Percentiles rank a stretch among this genome's conserved stretches.
Evolutionary conservation across 202 grass and related monocot genomes (phyloP).

Genomic region (Musa balbisiana): DNA sequence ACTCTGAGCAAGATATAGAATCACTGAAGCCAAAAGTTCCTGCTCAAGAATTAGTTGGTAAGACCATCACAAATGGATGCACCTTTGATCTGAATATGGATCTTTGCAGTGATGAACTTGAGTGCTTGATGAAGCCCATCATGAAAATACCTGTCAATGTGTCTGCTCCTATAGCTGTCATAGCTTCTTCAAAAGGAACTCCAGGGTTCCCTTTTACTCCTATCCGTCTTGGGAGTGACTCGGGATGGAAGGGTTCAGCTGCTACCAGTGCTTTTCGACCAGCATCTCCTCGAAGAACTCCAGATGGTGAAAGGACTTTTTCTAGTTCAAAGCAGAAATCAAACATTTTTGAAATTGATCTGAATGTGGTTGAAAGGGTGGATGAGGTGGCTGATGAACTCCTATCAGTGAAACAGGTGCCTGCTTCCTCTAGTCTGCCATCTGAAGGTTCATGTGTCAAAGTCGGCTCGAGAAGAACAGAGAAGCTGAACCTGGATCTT

Average conservation of each 20-base stretch:
- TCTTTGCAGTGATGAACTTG: conserved; percentile 36
- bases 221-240: conserved; percentile 55
- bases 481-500: conserved; percentile 47
- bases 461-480: not conserved
- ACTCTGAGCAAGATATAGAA: conserved; percentile 1
- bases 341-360: conserved; percentile 44
- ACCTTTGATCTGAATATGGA: conserved; percentile 58
- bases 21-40: not conserved
- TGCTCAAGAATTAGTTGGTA: conserved; percentile 11
- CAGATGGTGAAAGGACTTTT: conserved; percentile 36
- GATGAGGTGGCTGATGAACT: conserved; percentile 36
- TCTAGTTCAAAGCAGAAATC: conserved; percentile 38
- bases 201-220: conserved; percentile 42
- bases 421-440: conserved; percentile 30
- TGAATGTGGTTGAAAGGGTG: conserved; percentile 49
- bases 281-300: conserved; percentile 42
- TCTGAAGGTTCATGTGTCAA: conserved; percentile 40
- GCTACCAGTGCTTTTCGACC: conserved; percentile 66
- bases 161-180: conserved; percentile 44
- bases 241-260: conserved; percentile 71
- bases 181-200: conserved; percentile 53
- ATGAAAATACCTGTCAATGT: conserved; percentile 33
- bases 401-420: conserved; percentile 30
- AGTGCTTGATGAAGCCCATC: not conserved
- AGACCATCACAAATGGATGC: conserved; percentile 20